phyloP scores from a whole-genome alignment of 805 yeast genomes.

The Saturnispora silvae region DNA sequence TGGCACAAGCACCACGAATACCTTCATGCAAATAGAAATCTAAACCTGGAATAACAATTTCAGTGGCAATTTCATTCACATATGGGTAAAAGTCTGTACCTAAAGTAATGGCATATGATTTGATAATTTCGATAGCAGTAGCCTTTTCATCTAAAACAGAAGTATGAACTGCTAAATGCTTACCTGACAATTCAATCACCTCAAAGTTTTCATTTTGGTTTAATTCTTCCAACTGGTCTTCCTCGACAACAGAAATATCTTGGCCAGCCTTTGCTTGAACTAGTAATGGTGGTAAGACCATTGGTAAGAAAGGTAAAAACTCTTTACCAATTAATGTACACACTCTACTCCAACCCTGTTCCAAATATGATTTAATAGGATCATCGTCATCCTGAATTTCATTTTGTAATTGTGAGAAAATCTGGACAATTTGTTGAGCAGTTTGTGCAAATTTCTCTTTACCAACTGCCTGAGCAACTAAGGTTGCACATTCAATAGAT shows the following conservation, averaged over 20 bases:
- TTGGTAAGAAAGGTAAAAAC: slow-evolving; percentile 72
- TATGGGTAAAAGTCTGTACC: slow-evolving; percentile 77
- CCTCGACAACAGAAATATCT: slow-evolving; percentile 81
- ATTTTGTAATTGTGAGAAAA: slow-evolving; percentile 62
- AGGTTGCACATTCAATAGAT: slow-evolving; percentile 90
- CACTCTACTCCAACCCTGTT: slow-evolving; percentile 93
- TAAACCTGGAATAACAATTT: slow-evolving; percentile 77
- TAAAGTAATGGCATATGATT: slow-evolving; percentile 75
- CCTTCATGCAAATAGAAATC: slow-evolving; percentile 91
- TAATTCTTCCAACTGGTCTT: slow-evolving; percentile 72
- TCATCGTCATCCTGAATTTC: slow-evolving; percentile 58
- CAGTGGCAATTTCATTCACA: slow-evolving; percentile 65
- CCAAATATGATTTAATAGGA: slow-evolving; percentile 76
- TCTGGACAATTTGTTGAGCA: slow-evolving; percentile 59
- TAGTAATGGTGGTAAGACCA: slow-evolving; percentile 82
- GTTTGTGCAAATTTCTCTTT: slow-evolving; percentile 75
- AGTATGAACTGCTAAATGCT: slow-evolving; percentile 89
- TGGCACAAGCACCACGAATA: slow-evolving; percentile 85
- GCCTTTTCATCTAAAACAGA: slow-evolving; percentile 92
- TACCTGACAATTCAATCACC: slow-evolving; percentile 81
- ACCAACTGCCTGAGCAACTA: slow-evolving; percentile 93
- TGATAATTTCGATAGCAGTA: slow-evolving; percentile 78
- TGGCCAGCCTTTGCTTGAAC: slow-evolving; percentile 82
- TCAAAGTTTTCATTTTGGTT: slow-evolving; percentile 91
- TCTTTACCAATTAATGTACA: slow-evolving; percentile 80